A percentile compares a stretch with the other conserved stretches of the same genome.
phyloP scores from a whole-genome alignment of 2,329 filamentous ascomycete genomes.

The Didymella pinodella region DNA sequence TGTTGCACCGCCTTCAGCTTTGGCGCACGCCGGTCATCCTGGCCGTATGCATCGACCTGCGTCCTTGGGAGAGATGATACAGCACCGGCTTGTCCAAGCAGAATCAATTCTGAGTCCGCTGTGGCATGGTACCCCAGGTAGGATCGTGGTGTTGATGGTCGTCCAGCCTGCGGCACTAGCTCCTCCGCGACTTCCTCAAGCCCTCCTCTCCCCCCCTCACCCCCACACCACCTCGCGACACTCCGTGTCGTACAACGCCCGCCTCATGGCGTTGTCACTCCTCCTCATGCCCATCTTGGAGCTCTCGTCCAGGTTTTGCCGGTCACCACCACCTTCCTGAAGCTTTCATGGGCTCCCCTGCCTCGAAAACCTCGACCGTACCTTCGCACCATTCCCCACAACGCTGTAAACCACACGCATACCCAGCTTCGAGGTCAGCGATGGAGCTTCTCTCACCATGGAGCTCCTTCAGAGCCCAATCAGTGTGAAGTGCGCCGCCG shows the following conservation, averaged over 20 bases:
- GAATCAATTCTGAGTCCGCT: background rate
- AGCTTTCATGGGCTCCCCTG: background rate
- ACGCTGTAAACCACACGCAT: background rate
- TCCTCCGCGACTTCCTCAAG: conserved; percentile 3
- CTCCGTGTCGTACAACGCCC: background rate
- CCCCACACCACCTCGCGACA: conserved; percentile 1
- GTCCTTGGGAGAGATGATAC: background rate
- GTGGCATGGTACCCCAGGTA: background rate
- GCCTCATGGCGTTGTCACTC: background rate
- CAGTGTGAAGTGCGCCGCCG: background rate
- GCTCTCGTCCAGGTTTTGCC: background rate
- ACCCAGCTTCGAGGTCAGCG: no score
- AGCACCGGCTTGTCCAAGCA: background rate
- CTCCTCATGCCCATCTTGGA: background rate
- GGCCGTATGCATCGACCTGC: background rate
- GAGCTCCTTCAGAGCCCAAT: background rate
- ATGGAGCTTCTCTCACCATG: background rate
- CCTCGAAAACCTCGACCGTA: background rate
- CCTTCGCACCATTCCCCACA: background rate
- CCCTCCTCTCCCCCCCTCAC: background rate
- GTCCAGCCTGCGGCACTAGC: conserved; percentile 13
- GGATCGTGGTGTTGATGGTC: background rate
- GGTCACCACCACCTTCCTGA: background rate
- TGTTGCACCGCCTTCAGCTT: background rate
- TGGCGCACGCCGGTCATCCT: background rate